A percentile compares a stretch with the other conserved stretches of the same genome.
Evolutionary conservation across 2,329 filamentous ascomycete species (phyloP).

Genomic region (Paradendryphiella salina): DNA sequence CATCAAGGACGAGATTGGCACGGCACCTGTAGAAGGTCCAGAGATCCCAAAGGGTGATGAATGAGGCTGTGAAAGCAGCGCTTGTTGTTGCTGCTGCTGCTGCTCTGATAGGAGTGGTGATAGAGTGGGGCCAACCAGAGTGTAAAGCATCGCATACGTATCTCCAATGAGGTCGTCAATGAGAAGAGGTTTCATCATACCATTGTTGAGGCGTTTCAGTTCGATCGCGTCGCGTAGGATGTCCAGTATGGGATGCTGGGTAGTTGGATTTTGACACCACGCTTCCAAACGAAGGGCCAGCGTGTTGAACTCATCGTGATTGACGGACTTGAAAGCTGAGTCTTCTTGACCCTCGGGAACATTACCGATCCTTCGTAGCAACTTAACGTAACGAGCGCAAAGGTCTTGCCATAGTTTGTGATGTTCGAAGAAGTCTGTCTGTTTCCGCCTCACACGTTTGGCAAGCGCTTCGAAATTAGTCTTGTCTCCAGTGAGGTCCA

Average conservation of each 20-base stretch:
- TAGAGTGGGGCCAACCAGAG: constrained; percentile 65
- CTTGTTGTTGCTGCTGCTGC: constrained; percentile 38
- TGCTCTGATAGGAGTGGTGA: constrained; percentile 53
- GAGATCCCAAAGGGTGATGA: constrained; percentile 6
- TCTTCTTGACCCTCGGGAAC: constrained; percentile 67
- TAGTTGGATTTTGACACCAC: constrained; percentile 58
- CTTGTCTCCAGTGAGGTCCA: constrained; percentile 75
- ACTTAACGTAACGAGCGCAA: constrained; percentile 60
- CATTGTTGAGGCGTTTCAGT: constrained; percentile 78
- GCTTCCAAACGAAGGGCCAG: constrained; percentile 63
- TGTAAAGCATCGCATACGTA: constrained; percentile 78
- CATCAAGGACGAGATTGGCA: constrained; percentile 40
- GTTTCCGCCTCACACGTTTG: constrained; percentile 77
- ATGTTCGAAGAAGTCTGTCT: constrained; percentile 71
- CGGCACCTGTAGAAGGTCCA: constrained; percentile 16
- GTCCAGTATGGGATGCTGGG: constrained; percentile 58
- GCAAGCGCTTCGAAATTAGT: constrained; percentile 75
- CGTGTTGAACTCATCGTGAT: constrained; percentile 66
- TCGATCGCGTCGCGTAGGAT: constrained; percentile 68
- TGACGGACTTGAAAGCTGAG: constrained; percentile 64
- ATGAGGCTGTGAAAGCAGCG: constrained; percentile 13
- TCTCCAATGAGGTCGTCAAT: constrained; percentile 96
- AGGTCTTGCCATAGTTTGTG: constrained; percentile 65
- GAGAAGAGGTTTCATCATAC: constrained; percentile 78
- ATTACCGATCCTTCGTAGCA: constrained; percentile 61